A percentile compares a stretch with the other conserved stretches of the same genome.
Conservation (phyloP, 1,139 yeast genomes). For the Geotrichum klebahnii region DNA sequence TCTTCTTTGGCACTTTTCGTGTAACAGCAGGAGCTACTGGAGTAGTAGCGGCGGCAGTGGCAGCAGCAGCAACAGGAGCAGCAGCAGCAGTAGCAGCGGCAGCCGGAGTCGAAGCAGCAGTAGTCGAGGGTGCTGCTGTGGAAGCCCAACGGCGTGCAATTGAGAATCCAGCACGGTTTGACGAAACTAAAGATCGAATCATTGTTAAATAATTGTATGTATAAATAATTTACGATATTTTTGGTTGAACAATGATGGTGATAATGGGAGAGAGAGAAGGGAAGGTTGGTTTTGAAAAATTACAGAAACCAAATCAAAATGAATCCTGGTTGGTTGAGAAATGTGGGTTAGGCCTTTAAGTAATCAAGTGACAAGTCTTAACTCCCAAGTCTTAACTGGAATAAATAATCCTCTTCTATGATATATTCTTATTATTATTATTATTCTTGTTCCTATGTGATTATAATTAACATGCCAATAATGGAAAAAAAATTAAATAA, state of each 20-base stretch:
- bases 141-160: not conserved
- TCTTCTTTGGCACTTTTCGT: constrained; percentile 27
- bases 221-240: too few relatives aligned
- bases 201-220: too few relatives aligned
- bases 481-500: too few relatives aligned
- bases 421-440: too few relatives aligned
- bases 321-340: not conserved
- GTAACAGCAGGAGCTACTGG: constrained; percentile 11
- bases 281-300: not conserved
- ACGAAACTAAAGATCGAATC: too few relatives aligned
- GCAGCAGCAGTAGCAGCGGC: not conserved
- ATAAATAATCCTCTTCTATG: too few relatives aligned
- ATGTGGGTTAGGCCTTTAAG: not conserved
- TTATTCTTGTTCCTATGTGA: too few relatives aligned
- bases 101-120: not conserved
- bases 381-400: not conserved
- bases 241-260: not conserved
- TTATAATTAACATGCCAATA: too few relatives aligned
- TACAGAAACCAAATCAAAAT: not conserved
- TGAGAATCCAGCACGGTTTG: too few relatives aligned
- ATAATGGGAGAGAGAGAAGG: not conserved
- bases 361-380: too few relatives aligned
- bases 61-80: not conserved
- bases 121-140: not conserved
- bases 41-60: not conserved